Evolutionary conservation across 2,329 filamentous ascomycete genomes (phyloP), one percentile per base, ranked within the genome.

Genomic region (Apiospora kogelbergensis): DNA sequence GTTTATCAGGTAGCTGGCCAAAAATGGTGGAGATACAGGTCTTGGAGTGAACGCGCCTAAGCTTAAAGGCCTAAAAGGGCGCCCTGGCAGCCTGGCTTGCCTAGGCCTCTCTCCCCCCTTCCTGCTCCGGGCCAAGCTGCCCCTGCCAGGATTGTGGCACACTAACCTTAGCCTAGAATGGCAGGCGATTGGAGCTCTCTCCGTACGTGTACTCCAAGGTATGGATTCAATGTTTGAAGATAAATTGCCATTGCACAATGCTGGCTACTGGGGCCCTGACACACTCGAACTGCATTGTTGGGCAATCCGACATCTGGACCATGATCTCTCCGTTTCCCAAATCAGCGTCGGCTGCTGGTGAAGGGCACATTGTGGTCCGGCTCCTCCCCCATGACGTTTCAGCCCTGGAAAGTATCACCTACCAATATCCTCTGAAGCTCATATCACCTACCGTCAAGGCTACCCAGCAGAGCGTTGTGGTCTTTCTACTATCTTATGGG

Each of bases 371-470:
- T 73, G 85, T 94, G 67, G 89, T 94, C 69, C 88, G 88, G 24
- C 82, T 93, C 6, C 85, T 95, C 11, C 93, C 95, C 44, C 90
- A 91, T 41, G 86, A 88, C 33, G 88, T 88, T 64, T 93, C 93
- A 17, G 89, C 90, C 63, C 86, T 97, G 40, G 89, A 91, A 70
- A 88, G 86, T 41, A 88, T 97, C 73, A 91, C 90, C 44, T 98
- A 97, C 78, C 94, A 97, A 79, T 99, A 98, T 76, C 96, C 96
- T 1, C 86, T 99, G 63, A 99, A 99, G 80, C 88, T 99, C 69
- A 93, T 99, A 71, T 92, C 94, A 0, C 94, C 95, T 1, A 86
- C 90, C 17, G 88, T 91, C 13, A 84, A 90, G 6, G 85, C 86
- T 64, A 83, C 87, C 48, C 86, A 90, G 68, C 85, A 87, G 72